Conservation (phyloP, 2,329 filamentous ascomycete species). For the Paracoccidioides lutzii region DNA sequence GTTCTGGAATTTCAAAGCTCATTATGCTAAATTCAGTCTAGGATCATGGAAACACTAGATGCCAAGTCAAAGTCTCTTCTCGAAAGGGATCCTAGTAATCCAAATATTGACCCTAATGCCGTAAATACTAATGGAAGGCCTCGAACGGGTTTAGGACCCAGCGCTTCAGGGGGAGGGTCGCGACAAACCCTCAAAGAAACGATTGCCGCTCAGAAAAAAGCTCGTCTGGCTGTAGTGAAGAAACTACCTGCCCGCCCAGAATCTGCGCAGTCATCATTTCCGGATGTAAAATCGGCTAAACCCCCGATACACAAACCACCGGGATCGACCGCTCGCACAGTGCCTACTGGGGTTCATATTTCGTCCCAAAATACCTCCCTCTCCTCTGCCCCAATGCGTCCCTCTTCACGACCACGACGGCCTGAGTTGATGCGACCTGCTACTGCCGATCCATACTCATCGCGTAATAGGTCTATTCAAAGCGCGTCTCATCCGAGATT, state of each 20-base stretch:
- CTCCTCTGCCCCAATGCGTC: constrained; percentile 48
- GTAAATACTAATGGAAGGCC: constrained; percentile 11
- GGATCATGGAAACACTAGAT: constrained; percentile 68
- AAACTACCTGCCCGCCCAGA: constrained; percentile 41
- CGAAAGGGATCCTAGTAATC: constrained; percentile 71
- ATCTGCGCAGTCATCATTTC: constrained; percentile 43
- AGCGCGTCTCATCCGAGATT: constrained; percentile 15
- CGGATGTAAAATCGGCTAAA: constrained; percentile 30
- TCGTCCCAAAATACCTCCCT: constrained; percentile 26
- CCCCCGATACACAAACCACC: constrained; percentile 19
- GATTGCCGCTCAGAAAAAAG: constrained; percentile 69
- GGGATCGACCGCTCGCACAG: constrained; percentile 20
- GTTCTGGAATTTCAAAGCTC: not conserved
- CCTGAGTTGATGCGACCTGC: constrained; percentile 34
- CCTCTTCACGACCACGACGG: constrained; percentile 24
- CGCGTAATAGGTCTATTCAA: constrained; percentile 13
- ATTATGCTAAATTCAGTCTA: constrained; percentile 21
- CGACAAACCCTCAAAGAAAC: constrained; percentile 58
- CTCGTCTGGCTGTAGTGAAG: constrained; percentile 29
- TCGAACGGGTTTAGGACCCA: constrained; percentile 10
- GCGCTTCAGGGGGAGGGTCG: constrained; percentile 10
- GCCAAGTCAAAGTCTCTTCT: constrained; percentile 64
- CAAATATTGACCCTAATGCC: constrained; percentile 22
- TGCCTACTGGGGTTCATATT: constrained; percentile 24
- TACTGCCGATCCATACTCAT: constrained; percentile 42